phyloP scores from a whole-genome alignment of 208 protist genomes.

The Tritrichomonas foetus region DNA sequence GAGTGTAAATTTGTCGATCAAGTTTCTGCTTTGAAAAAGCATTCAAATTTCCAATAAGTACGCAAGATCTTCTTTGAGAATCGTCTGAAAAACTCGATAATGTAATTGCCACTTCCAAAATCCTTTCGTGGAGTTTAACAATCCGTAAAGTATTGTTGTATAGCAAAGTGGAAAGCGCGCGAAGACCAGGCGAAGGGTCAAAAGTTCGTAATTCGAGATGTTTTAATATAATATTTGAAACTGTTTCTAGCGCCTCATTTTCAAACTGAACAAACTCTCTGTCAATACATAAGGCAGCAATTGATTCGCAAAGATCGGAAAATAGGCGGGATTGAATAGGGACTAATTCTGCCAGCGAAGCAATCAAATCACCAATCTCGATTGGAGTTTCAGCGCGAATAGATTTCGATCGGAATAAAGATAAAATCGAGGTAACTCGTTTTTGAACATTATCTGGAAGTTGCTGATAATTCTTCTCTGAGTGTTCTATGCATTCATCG shows the following conservation, averaged over 20 bases:
- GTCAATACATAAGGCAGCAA: constrained; percentile 16
- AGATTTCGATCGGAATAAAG: neutral
- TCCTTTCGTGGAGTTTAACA: neutral
- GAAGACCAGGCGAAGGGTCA: neutral
- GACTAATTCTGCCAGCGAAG: neutral
- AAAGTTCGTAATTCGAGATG: neutral
- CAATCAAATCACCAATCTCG: constrained; percentile 30
- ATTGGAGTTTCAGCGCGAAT: neutral
- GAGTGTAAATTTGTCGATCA: neutral
- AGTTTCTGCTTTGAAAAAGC: neutral
- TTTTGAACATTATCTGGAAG: neutral
- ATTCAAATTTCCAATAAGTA: neutral
- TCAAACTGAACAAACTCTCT: neutral
- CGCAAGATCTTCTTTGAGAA: neutral
- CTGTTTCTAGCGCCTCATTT: neutral
- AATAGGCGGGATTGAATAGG: neutral
- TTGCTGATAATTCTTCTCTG: neutral
- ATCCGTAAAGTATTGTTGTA: neutral
- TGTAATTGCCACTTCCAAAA: neutral
- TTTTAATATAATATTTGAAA: neutral
- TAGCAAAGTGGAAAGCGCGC: neutral
- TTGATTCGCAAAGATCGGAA: neutral
- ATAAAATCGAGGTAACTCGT: neutral
- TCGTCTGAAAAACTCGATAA: neutral
- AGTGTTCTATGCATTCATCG: neutral